Evolutionary conservation across 2,329 filamentous ascomycete genomes (phyloP).

Genomic region (Penicillium sp.): DNA sequence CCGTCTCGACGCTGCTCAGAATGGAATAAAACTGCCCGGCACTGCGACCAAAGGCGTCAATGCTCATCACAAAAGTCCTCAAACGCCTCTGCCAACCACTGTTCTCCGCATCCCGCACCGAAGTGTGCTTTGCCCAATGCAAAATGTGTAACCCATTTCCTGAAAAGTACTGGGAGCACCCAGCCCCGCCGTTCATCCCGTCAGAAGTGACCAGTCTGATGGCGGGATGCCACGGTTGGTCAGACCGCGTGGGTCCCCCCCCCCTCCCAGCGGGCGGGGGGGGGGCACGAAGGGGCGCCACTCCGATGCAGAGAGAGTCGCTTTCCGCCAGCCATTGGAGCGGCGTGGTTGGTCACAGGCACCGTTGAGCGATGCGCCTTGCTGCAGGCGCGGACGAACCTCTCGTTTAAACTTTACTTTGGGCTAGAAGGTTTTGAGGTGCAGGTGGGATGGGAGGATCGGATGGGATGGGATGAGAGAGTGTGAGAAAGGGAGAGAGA

Average conservation of each 20-base stretch:
- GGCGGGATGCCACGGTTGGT: conserved; percentile 20
- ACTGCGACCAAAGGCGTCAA: background rate
- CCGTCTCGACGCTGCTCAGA: background rate
- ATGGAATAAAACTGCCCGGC: background rate
- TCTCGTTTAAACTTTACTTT: conserved; percentile 18
- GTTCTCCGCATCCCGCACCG: no score
- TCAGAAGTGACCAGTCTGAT: conserved; percentile 27
- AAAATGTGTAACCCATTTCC: background rate
- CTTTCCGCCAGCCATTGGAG: conserved; percentile 18
- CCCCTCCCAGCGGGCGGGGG: conserved; percentile 7
- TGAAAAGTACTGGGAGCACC: background rate
- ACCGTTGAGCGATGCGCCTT: conserved; percentile 20
- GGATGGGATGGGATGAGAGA: no score
- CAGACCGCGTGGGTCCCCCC: background rate
- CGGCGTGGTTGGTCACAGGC: conserved; percentile 20
- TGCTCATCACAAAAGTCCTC: background rate
- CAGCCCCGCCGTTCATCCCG: conserved; percentile 32
- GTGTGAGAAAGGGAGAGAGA: no score
- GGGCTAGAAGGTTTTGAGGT: background rate
- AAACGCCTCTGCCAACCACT: background rate
- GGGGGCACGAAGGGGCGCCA: conserved; percentile 12
- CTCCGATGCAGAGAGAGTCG: conserved; percentile 14
- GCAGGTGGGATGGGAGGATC: background rate
- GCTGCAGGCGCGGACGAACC: conserved; percentile 28
- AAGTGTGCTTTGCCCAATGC: background rate